These are phyloP conservation scores for Cicer bijugum DNA, from an alignment of 306 rosid genomes.

Conservation along the genomic window DNA sequence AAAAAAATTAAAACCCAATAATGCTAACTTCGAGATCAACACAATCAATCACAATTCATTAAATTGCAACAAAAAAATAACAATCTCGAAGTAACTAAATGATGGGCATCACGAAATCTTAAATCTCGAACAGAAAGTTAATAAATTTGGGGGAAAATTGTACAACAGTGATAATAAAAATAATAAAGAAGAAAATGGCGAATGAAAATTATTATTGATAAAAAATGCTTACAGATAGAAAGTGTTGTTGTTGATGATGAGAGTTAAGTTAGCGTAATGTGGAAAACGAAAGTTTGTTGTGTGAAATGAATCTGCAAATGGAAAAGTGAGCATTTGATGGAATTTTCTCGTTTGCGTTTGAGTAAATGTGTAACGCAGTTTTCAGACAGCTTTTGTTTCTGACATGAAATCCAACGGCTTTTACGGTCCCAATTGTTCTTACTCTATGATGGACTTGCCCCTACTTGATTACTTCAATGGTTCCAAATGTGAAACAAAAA, in stretches of 20 bases:
- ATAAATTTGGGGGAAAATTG: neutral
- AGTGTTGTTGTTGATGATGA: neutral
- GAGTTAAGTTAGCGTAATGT: conserved; percentile 44
- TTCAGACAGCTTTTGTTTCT: no score
- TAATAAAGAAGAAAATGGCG: neutral
- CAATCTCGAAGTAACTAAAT: neutral
- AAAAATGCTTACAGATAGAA: conserved; percentile 37
- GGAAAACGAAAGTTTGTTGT: neutral
- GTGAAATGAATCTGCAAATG: neutral
- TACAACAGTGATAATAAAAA: neutral
- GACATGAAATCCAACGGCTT: no score
- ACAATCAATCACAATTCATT: conserved; percentile 32
- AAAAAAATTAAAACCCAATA: conserved; percentile 36
- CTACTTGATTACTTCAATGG: no score
- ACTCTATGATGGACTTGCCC: no score
- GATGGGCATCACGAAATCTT: conserved; percentile 27
- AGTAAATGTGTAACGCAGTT: no score
- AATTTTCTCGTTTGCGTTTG: no score
- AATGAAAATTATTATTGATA: conserved; percentile 4
- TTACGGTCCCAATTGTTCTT: no score
- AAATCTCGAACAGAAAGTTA: conserved; percentile 19
- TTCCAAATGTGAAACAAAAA: no score
- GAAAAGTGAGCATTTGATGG: neutral
- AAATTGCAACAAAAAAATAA: neutral
- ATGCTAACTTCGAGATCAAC: conserved; percentile 36